Evolutionary conservation across 2,329 filamentous ascomycete genomes (phyloP).

Genomic region (Niveomyces coronatus): DNA sequence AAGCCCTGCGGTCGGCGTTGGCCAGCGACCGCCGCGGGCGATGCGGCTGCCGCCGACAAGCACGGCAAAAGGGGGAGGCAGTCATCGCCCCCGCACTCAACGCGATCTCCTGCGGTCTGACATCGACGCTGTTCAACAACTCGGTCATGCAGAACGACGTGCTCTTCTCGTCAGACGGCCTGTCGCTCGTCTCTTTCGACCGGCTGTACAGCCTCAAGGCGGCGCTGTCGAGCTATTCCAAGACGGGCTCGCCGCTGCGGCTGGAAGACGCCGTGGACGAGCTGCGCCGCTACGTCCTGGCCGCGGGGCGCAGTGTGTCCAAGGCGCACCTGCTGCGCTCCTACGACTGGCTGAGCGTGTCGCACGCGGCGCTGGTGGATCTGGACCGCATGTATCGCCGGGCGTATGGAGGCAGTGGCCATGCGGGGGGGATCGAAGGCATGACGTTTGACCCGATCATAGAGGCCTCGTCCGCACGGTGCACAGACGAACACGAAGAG

Average conservation of each 20-base stretch:
- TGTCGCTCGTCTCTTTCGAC: conserved; percentile 51
- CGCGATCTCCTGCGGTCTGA: conserved; percentile 33
- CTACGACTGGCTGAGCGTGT: conserved; percentile 48
- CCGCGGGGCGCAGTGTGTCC: conserved; percentile 38
- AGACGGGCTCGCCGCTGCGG: conserved; percentile 30
- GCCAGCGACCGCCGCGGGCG: conserved; percentile 29
- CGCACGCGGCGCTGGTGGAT: conserved; percentile 38
- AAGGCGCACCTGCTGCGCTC: conserved; percentile 41
- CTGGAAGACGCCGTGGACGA: conserved; percentile 55
- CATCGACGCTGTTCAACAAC: conserved; percentile 41
- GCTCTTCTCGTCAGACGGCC: conserved; percentile 48
- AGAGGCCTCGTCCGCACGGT: neutral
- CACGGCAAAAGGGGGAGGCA: neutral
- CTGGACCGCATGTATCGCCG: conserved; percentile 46
- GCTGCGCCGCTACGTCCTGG: conserved; percentile 47
- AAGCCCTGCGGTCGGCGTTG: conserved; percentile 36
- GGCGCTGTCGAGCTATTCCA: conserved; percentile 47
- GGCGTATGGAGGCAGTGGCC: conserved; percentile 41
- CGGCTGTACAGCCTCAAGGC: conserved; percentile 55
- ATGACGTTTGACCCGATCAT: conserved; percentile 17
- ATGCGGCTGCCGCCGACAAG: neutral
- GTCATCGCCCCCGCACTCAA: conserved; percentile 32
- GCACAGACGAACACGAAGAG: conserved; percentile 1
- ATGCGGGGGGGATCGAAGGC: conserved; percentile 35
- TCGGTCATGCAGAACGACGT: conserved; percentile 51